Evolutionary conservation across 1,284 basidiomycete species (phyloP), one percentile per base, ranked within the genome.

Genomic region (Cutaneotrichosporon curvatum): DNA sequence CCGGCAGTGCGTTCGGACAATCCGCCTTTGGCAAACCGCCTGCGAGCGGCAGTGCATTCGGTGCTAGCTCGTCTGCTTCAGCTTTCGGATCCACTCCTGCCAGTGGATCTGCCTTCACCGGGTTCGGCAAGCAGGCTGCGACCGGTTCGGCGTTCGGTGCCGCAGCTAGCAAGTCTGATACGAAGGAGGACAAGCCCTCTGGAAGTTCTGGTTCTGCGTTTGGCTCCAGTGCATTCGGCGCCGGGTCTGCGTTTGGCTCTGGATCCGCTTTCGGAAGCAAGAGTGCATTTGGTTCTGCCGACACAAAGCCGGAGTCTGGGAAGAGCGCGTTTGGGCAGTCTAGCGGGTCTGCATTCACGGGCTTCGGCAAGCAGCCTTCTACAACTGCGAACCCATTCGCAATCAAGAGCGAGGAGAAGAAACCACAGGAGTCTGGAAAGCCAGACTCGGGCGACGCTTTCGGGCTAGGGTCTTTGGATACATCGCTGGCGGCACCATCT

Each of bases 401-500:
- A 5, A 7, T 28, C 12, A 12, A 28, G 25, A 7, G 12, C 8
- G 37, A 43, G 8, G 23, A 41, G 14, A 37, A 50, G 40, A 31
- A 39, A 12, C 12, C 25, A 12, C 25, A 7, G 25, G 25, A 28
- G 12, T 7, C 12, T 7, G 30, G 35, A 36, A 4, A 34, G 37
- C n/a, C 30, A 30, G 34, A 40, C 30, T 22, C 21, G 12, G 40
- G 28, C n/a, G 60, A 62, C 41, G 57, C 61, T 33, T 67, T 69
- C 36, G 67, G 65, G 1, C 53, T 69, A 9, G 63, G 61, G 14
- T 55, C 57, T 3, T 60, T 70, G 28, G 60, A 52, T 7, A 56
- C 61, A 12, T 58, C 57, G 9, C 12, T 28, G 25, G 25, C 25
- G 7, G 25, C 25, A 12, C 25, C 25, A 46, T 70, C 47, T 11